Conservation (phyloP, 768 basidiomycete genomes). For the Coprinellus aureogranulatus region DNA sequence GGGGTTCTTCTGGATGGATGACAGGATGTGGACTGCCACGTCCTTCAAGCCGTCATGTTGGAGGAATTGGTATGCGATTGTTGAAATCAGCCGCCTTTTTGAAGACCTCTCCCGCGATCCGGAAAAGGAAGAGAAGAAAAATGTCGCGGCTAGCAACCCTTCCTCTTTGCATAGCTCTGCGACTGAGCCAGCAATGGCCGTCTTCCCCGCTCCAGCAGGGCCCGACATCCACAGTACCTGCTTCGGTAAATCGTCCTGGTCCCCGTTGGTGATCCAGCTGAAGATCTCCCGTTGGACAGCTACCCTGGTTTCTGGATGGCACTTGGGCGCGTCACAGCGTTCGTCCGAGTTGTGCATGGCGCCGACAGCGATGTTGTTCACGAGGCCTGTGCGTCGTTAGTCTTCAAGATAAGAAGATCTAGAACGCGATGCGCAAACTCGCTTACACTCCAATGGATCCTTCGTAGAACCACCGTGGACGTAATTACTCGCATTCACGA, state of each 20-base stretch:
- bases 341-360: background rate
- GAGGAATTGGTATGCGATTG: constrained; percentile 1
- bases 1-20: background rate
- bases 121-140: constrained; percentile 11
- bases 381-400: constrained; percentile 12
- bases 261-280: constrained; percentile 1
- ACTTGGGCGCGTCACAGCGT: background rate
- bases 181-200: constrained; percentile 10
- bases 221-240: constrained; percentile 6
- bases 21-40: background rate
- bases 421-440: too few relatives aligned
- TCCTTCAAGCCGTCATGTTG: background rate
- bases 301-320: background rate
- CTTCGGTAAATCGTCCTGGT: background rate
- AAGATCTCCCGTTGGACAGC: constrained; percentile 5
- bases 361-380: background rate
- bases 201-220: constrained; percentile 10
- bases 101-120: background rate
- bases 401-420: too few relatives aligned
- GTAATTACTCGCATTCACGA: too few relatives aligned
- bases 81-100: background rate
- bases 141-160: constrained; percentile 8
- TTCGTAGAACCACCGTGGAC: too few relatives aligned
- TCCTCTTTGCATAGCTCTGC: constrained; percentile 2
- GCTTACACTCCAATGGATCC: too few relatives aligned